These are phyloP conservation scores for Agaricales sp. DNA, from an alignment of 1,284 basidiomycete genomes.

Conservation along the genomic window DNA sequence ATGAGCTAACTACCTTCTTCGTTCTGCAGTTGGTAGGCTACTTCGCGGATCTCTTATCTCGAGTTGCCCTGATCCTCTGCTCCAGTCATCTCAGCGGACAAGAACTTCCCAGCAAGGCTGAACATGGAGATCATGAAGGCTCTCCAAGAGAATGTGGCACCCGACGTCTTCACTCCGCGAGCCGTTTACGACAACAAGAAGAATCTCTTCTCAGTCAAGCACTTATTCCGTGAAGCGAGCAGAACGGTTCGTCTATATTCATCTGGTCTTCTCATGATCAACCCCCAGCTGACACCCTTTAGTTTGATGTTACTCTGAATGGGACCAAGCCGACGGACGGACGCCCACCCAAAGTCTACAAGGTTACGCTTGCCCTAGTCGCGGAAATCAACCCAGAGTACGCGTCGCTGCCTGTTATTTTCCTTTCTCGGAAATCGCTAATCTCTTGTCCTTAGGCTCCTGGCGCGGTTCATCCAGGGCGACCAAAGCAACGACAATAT, in stretches of 20 bases:
- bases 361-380: conserved; percentile 39
- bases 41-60: not conserved
- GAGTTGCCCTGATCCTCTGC: not conserved
- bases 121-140: conserved; percentile 31
- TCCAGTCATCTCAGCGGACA: conserved; percentile 21
- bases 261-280: not conserved
- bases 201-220: conserved; percentile 32
- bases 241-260: not conserved
- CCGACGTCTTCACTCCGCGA: conserved; percentile 27
- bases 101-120: conserved; percentile 24
- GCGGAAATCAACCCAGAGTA: conserved; percentile 53
- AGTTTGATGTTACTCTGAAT: conserved; percentile 41
- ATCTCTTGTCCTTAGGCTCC: conserved; percentile 24
- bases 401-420: conserved; percentile 12
- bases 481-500: conserved; percentile 44
- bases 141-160: conserved; percentile 25
- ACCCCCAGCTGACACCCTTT: too few species aligned
- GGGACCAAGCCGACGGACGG: conserved; percentile 9
- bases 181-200: conserved; percentile 42
- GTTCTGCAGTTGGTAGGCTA: not conserved
- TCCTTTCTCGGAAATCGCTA: not conserved
- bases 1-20: not conserved
- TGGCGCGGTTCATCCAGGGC: conserved; percentile 42
- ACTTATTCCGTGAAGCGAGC: conserved; percentile 13
- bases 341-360: conserved; percentile 36